Base-by-base conservation (phyloP, 2,329 filamentous ascomycete genomes). In the Trichoderma hamatum region DNA sequence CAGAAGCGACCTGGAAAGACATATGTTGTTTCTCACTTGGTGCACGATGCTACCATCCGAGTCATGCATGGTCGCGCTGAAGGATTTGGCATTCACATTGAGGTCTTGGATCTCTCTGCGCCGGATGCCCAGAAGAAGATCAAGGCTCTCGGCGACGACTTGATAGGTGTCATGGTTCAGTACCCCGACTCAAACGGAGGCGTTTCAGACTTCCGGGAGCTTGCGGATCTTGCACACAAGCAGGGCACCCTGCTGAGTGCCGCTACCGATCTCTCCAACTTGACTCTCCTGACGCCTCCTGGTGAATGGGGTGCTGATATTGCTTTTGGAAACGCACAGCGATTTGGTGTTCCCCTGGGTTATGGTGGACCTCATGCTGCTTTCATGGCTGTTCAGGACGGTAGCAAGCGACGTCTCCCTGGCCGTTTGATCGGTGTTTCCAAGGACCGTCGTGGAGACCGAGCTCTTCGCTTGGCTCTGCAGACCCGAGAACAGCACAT, bases 401-500 rank as follows among this genome's bases (percentile, higher is more conserved):
- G 95, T 80, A 89, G 95, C 82, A 97, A 97, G 88, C 88, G 95
- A 70, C 97, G 96, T 82, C 95, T 97, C 72, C 95, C 95, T 5
- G 95, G 94, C 54, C 91, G 95, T 73, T 83, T 97, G 34, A 91
- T 98, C 71, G 95, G 95, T 73, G 86, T 97, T 3, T 97, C 95
- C 62, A 97, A 96, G 80, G 95, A 98, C 77, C 88, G 95, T 67
- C 84, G 94, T 5, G 95, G 95, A 9, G 88, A 92, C 72, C 90
- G 87, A 14, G 95, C 94, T 5, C 89, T 96, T 72, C 87, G 95
- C 74, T 82, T 97, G 76, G 92, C 95, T 21, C 83, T 97, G 64
- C 95, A 98, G 82, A 97, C 95, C 11, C 87, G 95, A 74, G 95
- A 98, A 82, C 95, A 98, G 83, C 95, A 98, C 79, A 97, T 98